Evolutionary conservation across 164 flowering plant genomes (phyloP), one percentile per base, ranked within the genome.

Genomic region (Liriodendron chinense): DNA sequence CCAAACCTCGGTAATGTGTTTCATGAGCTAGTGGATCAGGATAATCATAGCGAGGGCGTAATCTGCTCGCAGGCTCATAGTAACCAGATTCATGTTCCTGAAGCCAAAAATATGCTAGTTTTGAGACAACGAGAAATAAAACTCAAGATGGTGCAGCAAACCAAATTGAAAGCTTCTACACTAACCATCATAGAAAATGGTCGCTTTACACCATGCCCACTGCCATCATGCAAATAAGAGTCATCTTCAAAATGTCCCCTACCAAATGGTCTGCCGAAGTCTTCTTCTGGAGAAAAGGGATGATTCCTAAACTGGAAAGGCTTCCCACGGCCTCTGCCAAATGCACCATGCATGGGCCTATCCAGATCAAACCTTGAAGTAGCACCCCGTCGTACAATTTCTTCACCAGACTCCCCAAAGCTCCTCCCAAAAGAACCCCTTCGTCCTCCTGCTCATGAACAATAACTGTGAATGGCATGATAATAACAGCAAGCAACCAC

Each of bases 31-130:
- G 61, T 21, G 83, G 83, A 77, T 87, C 89, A 76, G 89, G 48
- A 71, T 86, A 77, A 80, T 88, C 90, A 72, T 84, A 72, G 9
- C 96, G 88, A 14, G 91, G 88, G 9, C 90, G 89, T 74, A 75
- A 18, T 50, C 92, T 80, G 74, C 85, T 84, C 67, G 67, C 77
- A 63, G 89, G 87, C 79, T 88, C 94, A 73, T 80, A 56, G 66
- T 83, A 86, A 67, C 83, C 87, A 74, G 89, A 84, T 69, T 89
- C 90, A 65, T 78, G 86, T 28, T 85, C 87, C 90, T 87, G 75
- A 76, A 78, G 49, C 26, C 75, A 73, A 66, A 14, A 59, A 59
- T 53, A 53, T 53, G 59, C 59, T 47, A 65, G 64, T 43, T 47
- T 47, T 26, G 47, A 48, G 56, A 56, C 43, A 72, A 62, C 12